phyloP scores from a whole-genome alignment of 768 basidiomycete species.

The Tephrocybe rancida region DNA sequence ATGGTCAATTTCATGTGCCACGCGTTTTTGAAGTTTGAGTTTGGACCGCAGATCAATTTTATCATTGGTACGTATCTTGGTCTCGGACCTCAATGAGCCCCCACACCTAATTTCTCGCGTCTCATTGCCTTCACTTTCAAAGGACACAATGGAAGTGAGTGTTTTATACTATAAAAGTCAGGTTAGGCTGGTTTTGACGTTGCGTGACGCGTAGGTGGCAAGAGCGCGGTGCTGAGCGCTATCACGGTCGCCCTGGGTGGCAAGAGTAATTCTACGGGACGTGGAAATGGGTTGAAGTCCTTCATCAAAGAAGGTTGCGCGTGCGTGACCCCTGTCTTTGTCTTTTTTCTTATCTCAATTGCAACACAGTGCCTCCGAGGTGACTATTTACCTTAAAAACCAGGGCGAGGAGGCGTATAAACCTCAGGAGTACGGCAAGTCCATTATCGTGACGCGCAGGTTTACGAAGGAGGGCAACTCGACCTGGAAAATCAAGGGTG shows the following conservation, averaged over 20 bases:
- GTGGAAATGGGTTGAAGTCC: conserved; percentile 81
- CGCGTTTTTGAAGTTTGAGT: conserved; percentile 76
- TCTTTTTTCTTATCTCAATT: neutral
- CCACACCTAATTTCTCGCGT: neutral
- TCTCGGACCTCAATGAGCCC: conserved; percentile 1
- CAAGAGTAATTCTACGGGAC: conserved; percentile 89
- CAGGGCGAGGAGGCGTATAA: conserved; percentile 89
- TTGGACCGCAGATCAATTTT: conserved; percentile 96
- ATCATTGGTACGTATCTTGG: conserved; percentile 67
- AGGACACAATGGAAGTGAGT: conserved; percentile 90
- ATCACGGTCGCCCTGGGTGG: conserved; percentile 94
- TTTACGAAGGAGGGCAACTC: conserved; percentile 79
- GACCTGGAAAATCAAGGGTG: conserved; percentile 81
- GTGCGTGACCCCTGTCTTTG: conserved; percentile 43
- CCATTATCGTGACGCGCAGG: conserved; percentile 80
- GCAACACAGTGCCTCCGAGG: conserved; percentile 59
- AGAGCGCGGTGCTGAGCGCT: conserved; percentile 92
- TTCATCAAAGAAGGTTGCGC: conserved; percentile 84
- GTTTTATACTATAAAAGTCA: neutral
- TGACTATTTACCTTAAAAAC: conserved; percentile 85
- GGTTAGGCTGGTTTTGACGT: neutral
- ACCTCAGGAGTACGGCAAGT: conserved; percentile 81
- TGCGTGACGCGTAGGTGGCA: conserved; percentile 68
- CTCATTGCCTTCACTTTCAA: neutral
- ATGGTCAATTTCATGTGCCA: conserved; percentile 98